Base-by-base conservation (phyloP, 78 protist genomes). In the Guillardia theta region DNA sequence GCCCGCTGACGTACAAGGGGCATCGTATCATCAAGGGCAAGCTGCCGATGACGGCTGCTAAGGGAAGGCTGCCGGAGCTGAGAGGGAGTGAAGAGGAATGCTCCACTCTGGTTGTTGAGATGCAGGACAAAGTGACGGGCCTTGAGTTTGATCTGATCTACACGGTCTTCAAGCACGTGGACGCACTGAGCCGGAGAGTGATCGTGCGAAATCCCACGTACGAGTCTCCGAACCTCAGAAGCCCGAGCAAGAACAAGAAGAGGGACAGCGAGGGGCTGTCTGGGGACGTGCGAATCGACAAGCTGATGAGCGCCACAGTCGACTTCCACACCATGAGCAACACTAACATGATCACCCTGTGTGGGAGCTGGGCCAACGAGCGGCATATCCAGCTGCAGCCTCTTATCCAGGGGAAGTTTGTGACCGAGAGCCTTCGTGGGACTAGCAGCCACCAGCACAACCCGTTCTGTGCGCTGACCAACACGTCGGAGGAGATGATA, bases 391-490 rank as follows among this genome's bases (percentile, higher is more conserved):
- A 8, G 39, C 39, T 58, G 27, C 70, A 58, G 70, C 39, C 27
- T 8, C 2, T 58, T 24, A 58, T 27, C 4, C 70, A 58, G 70
- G 70, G 70, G 70, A 24, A 30, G 70, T 3, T 58, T 8, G 70
- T 58, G 70, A 27, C 70, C 39, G 70, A 58, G 70, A 9, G 27
- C 1, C 6, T 58, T 24, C 2, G 70, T 8, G 70, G 70, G 70
- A 58, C 70, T 24, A 58, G 70, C 70, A 58, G 70, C 70, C 70
- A 58, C 70, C 70, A 58, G 70, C 70, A 58, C 70, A 58, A 58
- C 70, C 70, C 70, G 39, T 58, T 58, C 70, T 27, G 21, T 24
- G 70, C 70, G 39, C 39, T 58, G 27, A 58, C 70, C 27, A 58
- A 24, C 39, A 30, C 27, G 27, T 24, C 39, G 39, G 70, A 58